Conservation (phyloP, 768 basidiomycete species). For the Ramaria sp. region DNA sequence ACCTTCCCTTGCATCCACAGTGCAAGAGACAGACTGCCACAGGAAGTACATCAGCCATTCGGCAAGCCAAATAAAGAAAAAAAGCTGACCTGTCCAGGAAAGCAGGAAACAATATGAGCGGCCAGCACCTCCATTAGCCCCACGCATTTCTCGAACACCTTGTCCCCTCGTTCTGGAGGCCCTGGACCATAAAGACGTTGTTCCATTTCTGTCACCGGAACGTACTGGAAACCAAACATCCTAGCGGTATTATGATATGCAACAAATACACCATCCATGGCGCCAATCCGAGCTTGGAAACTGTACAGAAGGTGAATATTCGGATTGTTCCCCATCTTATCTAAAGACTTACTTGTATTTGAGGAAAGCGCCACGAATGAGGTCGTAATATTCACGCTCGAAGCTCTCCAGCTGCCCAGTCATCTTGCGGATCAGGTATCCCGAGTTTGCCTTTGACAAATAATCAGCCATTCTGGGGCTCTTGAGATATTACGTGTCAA, state of each 20-base stretch:
- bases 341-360: constrained; percentile 65
- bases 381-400: constrained; percentile 90
- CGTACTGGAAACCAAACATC: constrained; percentile 91
- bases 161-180: constrained; percentile 44
- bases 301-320: constrained; percentile 25
- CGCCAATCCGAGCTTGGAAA: constrained; percentile 91
- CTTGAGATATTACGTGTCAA: constrained; percentile 6
- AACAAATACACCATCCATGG: constrained; percentile 91
- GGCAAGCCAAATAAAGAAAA: background rate
- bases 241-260: constrained; percentile 80
- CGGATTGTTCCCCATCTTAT: background rate
- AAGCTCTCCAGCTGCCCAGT: constrained; percentile 67
- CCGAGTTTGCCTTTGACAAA: constrained; percentile 56
- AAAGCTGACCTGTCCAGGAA: constrained; percentile 48
- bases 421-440: constrained; percentile 57
- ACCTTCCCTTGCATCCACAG: constrained; percentile 44
- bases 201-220: constrained; percentile 84
- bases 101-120: constrained; percentile 43
- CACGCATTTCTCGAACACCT: constrained; percentile 68
- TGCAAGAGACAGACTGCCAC: constrained; percentile 42
- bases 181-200: constrained; percentile 52
- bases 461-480: background rate
- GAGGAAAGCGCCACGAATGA: constrained; percentile 87
- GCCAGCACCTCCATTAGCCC: constrained; percentile 56
- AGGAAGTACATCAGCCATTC: constrained; percentile 2